Percentiles rank a stretch among this genome's conserved stretches.
These are phyloP conservation scores for Neodidymelliopsis sp. DNA, from an alignment of 2,329 filamentous ascomycete genomes.

Conservation along the genomic window DNA sequence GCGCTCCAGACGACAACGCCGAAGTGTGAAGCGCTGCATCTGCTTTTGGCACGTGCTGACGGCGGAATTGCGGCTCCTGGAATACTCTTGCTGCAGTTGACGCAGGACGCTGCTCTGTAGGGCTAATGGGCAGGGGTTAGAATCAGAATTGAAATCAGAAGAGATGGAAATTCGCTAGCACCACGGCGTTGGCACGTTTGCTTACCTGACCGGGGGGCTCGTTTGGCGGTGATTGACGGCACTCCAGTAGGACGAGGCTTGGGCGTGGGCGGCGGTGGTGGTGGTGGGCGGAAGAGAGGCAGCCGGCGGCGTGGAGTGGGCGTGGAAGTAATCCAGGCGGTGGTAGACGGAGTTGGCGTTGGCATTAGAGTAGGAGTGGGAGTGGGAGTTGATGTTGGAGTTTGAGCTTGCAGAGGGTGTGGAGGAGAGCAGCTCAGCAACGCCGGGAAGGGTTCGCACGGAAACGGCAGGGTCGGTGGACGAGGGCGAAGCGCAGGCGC, in stretches of 20 bases:
- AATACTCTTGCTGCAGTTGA: background rate
- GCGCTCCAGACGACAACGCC: constrained; percentile 13
- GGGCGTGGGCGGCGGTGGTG: constrained; percentile 7
- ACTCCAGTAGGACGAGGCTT: constrained; percentile 13
- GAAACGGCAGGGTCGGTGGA: constrained; percentile 14
- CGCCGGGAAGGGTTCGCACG: constrained; percentile 30
- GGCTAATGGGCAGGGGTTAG: constrained; percentile 11
- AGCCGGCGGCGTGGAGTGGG: constrained; percentile 14
- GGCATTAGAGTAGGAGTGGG: too few species aligned
- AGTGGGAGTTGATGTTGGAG: too few species aligned
- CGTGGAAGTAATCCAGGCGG: constrained; percentile 20
- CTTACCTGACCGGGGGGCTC: constrained; percentile 20
- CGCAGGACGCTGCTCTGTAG: constrained; percentile 11
- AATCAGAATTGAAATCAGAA: too few species aligned
- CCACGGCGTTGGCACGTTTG: background rate
- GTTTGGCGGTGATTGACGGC: constrained; percentile 22
- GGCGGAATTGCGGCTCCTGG: constrained; percentile 11
- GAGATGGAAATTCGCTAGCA: too few species aligned
- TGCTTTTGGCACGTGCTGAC: constrained; percentile 6
- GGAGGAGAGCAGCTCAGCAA: constrained; percentile 34
- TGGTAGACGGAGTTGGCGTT: constrained; percentile 22
- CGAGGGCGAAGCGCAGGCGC: constrained; percentile 14
- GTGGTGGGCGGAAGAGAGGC: constrained; percentile 15
- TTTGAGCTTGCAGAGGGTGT: constrained; percentile 16
- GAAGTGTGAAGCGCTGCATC: constrained; percentile 16